These are phyloP conservation scores for Sporothrix schenckii DNA, from an alignment of 2,329 filamentous ascomycete genomes.

Conservation along the genomic window DNA sequence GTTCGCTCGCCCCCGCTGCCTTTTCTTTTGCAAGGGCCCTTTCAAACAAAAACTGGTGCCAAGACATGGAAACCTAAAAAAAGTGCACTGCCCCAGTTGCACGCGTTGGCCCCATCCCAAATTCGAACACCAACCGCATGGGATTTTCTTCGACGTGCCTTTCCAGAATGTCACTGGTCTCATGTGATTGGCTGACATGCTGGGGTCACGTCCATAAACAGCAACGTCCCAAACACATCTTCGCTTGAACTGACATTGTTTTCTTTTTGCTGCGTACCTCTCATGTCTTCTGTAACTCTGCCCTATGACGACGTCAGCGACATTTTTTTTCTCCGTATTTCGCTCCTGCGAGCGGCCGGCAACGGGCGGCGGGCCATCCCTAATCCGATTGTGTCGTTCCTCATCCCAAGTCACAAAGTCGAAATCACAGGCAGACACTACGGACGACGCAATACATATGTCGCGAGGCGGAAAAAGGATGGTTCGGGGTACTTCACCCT, in stretches of 20 bases:
- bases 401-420: background rate
- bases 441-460: too few relatives aligned
- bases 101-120: conserved; percentile 13
- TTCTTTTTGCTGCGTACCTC: background rate
- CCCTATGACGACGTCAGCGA: conserved; percentile 5
- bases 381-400: conserved; percentile 5
- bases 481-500: too few relatives aligned
- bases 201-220: background rate
- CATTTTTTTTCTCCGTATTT: conserved; percentile 13
- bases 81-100: conserved; percentile 30
- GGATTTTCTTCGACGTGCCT: conserved; percentile 11
- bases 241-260: too few relatives aligned
- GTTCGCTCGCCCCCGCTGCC: background rate
- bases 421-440: background rate
- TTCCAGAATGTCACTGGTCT: conserved; percentile 34
- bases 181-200: conserved; percentile 26
- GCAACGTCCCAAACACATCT: background rate
- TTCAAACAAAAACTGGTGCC: background rate
- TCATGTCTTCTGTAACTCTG: background rate
- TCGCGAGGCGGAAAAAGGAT: too few relatives aligned
- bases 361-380: conserved; percentile 20
- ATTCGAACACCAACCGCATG: conserved; percentile 27
- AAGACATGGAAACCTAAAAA: conserved; percentile 23
- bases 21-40: background rate
- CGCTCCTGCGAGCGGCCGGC: conserved; percentile 16